Base-by-base conservation (phyloP, 495 filamentous ascomycete genomes). In the Xylona heveae region DNA sequence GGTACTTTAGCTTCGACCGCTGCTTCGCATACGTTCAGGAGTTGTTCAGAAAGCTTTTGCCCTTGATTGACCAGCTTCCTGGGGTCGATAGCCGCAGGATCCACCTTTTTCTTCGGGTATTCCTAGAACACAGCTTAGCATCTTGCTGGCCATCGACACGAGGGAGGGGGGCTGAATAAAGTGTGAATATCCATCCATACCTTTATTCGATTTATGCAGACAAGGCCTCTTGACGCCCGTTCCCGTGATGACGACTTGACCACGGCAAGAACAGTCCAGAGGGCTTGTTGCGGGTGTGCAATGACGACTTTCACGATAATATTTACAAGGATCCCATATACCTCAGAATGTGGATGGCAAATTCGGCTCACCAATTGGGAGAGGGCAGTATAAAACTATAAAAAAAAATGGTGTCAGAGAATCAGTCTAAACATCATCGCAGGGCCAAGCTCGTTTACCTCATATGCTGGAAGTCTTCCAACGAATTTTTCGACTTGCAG, bases 301-400 rank as follows among this genome's bases (percentile, higher is more conserved):
- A 67, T 56, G 16, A 92, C 72, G 25, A 91, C 76, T 45, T 78
- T 88, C 23, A 73, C 53, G 28, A 95, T 82, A 38, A 92, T 80
- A 15, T 58, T 60, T 30, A 74, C 61, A 21, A 99, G 60, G 8
- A 78, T 48, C 28, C 68, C 62, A 49, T 74, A 84, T 12, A 93
- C 78, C 6, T 71, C 65, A 14, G 40, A 42, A 49, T 91, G 78
- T 0, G 78, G 68, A 54, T 95, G 85, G 27, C 74, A 76, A 30
- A 99, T 94, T 18, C 88, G 67, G 25, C 84, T 81, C 33, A 95
- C 71, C 24, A 95, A 73, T 52, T 99, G 88, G 19, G 85, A 72
- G 10, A 99, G 58, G 8, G 83, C 79, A 1, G 85, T 92, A 50
- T 92, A 94, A 43, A 90, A 81, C 46, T 64, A 32, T 19, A 15